phyloP scores from a whole-genome alignment of 1,284 basidiomycete species.

The Leccinum pachyderme region DNA sequence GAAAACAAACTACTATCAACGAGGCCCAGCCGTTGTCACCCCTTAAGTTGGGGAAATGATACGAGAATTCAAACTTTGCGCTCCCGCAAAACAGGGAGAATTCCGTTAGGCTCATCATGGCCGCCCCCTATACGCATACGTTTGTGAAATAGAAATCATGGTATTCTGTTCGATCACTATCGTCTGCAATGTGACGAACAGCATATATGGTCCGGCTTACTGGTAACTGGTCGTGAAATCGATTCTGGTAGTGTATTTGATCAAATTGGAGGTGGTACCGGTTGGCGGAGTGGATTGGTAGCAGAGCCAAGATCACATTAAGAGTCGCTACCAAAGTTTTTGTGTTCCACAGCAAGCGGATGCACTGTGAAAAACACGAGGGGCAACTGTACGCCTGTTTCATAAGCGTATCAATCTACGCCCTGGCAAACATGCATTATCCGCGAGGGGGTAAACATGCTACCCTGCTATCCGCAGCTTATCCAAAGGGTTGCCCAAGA shows the following conservation, averaged over 20 bases:
- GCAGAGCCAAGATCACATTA: background rate
- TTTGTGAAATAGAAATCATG: background rate
- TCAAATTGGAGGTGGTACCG: background rate
- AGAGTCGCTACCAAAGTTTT: background rate
- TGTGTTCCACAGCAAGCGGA: background rate
- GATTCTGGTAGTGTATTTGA: background rate
- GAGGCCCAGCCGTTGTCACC: too few species aligned
- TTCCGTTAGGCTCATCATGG: background rate
- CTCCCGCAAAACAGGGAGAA: background rate
- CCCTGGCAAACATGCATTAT: slow-evolving; percentile 5
- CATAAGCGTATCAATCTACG: slow-evolving; percentile 6
- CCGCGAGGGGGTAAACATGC: slow-evolving; percentile 3
- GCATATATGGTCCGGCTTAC: background rate
- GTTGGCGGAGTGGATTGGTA: background rate
- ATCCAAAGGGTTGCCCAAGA: background rate
- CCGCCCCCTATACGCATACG: background rate
- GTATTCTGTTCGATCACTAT: too few species aligned
- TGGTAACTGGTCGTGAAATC: background rate
- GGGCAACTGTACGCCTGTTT: slow-evolving; percentile 1
- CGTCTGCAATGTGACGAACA: background rate
- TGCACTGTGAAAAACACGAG: slow-evolving; percentile 9
- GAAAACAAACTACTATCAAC: too few species aligned
- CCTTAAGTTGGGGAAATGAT: background rate
- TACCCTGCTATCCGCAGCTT: background rate
- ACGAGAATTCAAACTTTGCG: background rate